A percentile compares a stretch with the other conserved stretches of the same genome.
These are phyloP conservation scores for Hymenoscyphus linearis DNA, from an alignment of 2,329 filamentous ascomycete species.

Conservation along the genomic window DNA sequence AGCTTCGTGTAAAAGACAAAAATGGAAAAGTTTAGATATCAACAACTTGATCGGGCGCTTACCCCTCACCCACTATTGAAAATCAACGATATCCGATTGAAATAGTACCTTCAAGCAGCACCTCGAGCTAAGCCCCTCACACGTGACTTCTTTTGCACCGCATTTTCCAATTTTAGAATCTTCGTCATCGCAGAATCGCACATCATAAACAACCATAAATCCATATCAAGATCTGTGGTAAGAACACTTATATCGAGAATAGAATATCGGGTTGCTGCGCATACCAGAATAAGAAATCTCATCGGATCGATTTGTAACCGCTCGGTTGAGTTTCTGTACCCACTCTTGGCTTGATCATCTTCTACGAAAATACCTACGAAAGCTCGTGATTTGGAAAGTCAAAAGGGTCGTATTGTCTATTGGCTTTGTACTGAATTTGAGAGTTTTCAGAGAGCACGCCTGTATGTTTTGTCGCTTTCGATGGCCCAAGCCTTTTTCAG, in stretches of 20 bases:
- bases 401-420: no score
- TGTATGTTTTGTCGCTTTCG: no score
- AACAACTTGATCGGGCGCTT: not conserved
- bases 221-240: not conserved
- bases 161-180: constrained; percentile 4
- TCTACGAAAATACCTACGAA: not conserved
- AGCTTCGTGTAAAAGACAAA: not conserved
- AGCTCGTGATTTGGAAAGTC: not conserved
- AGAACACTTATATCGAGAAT: not conserved
- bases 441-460: no score
- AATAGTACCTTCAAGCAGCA: not conserved
- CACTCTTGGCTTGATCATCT: not conserved
- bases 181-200: not conserved
- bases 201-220: not conserved
- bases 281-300: not conserved
- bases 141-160: constrained; percentile 4
- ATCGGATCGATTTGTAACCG: not conserved
- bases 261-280: constrained; percentile 3
- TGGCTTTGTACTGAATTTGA: no score
- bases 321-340: not conserved
- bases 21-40: not conserved
- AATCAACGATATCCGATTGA: not conserved
- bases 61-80: not conserved
- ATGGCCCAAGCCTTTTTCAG: no score
- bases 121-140: constrained; percentile 1